Conservation (phyloP, 2,329 filamentous ascomycete species). For the Fonsecaea nubica region DNA sequence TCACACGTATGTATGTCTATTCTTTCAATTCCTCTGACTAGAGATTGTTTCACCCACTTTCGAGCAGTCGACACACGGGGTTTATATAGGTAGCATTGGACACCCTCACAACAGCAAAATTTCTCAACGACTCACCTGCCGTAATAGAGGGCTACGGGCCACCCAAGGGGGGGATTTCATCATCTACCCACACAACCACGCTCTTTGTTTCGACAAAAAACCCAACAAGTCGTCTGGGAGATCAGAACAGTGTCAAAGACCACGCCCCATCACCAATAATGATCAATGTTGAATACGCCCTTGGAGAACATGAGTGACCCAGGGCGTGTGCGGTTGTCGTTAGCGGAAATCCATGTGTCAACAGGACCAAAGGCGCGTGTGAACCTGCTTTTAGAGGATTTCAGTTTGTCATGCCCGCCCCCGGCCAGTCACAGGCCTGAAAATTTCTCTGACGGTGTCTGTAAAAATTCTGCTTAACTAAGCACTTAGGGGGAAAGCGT, state of each 20-base stretch:
- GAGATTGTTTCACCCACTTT: constrained; percentile 9
- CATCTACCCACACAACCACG: neutral
- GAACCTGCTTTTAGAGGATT: constrained; percentile 38
- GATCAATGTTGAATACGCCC: constrained; percentile 11
- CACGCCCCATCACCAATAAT: constrained; percentile 29
- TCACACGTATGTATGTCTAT: constrained; percentile 8
- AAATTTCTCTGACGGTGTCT: constrained; percentile 22
- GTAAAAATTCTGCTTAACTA: constrained; percentile 35
- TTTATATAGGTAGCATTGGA: constrained; percentile 31
- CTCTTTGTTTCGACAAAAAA: neutral
- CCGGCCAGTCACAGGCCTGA: constrained; percentile 29
- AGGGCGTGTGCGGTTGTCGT: constrained; percentile 36
- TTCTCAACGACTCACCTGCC: constrained; percentile 11
- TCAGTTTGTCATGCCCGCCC: constrained; percentile 25
- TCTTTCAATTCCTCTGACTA: constrained; percentile 11
- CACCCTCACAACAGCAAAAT: neutral
- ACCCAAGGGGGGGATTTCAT: constrained; percentile 7
- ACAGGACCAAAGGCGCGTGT: constrained; percentile 29
- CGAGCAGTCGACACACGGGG: constrained; percentile 1
- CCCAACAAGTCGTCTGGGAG: constrained; percentile 17
- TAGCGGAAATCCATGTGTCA: constrained; percentile 35
- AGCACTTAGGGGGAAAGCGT: constrained; percentile 29
- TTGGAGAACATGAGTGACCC: constrained; percentile 9
- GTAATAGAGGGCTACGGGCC: neutral
- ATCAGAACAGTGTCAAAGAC: constrained; percentile 9